phyloP scores from a whole-genome alignment of 352 stramenopile genomes.

The Phytophthora kernoviae region DNA sequence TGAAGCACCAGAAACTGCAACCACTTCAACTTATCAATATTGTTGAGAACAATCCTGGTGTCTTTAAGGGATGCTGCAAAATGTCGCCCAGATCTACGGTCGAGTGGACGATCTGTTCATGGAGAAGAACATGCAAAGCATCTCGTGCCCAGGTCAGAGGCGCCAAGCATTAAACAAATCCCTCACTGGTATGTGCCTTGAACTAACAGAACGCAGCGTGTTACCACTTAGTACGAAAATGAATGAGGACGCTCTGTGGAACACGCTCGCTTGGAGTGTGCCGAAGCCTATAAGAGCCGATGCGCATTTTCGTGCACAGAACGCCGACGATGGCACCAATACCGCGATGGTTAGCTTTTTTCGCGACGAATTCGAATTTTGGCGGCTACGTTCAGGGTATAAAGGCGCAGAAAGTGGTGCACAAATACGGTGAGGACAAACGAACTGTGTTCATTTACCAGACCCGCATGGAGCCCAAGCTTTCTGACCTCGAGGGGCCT shows the following conservation, averaged over 20 bases:
- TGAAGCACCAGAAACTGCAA: background rate
- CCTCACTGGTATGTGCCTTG: background rate
- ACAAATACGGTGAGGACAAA: slow-evolving; percentile 5
- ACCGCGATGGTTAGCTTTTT: background rate
- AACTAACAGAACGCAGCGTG: background rate
- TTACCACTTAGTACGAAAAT: background rate
- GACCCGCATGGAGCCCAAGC: background rate
- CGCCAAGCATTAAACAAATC: background rate
- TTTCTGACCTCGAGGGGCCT: background rate
- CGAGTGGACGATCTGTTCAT: background rate
- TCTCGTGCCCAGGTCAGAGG: slow-evolving; percentile 5
- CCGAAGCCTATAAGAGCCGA: background rate
- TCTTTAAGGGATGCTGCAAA: background rate
- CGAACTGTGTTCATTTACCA: slow-evolving; percentile 12
- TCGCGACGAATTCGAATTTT: background rate
- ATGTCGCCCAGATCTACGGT: background rate
- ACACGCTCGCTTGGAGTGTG: background rate
- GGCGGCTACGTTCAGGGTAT: background rate
- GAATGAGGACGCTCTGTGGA: slow-evolving; percentile 1
- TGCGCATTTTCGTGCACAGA: background rate
- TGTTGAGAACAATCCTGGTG: no score
- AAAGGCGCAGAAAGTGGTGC: slow-evolving; percentile 7
- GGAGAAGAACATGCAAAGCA: background rate
- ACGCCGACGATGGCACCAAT: background rate
- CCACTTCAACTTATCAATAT: no score